A percentile compares a stretch with the other conserved stretches of the same genome.
Conservation (phyloP, 73 alveolate species). For the Effrenium voratum region DNA sequence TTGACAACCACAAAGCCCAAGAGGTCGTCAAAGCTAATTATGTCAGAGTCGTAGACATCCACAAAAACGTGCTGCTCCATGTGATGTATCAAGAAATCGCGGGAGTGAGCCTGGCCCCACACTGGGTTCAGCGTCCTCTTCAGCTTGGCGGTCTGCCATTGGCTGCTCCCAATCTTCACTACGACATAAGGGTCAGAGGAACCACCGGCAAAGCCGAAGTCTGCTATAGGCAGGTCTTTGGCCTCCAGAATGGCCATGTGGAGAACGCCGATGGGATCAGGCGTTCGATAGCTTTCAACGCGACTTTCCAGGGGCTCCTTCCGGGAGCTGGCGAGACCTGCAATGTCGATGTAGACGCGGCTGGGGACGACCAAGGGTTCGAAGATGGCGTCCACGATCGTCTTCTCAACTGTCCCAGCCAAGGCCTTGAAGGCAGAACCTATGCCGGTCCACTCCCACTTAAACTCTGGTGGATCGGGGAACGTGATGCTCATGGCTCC, state of each 20-base stretch:
- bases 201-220: conserved; percentile 33
- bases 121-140: conserved; percentile 8
- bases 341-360: conserved; percentile 74
- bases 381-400: conserved; percentile 72
- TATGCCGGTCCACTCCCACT: conserved; percentile 57
- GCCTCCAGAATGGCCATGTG: conserved; percentile 8
- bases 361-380: conserved; percentile 56
- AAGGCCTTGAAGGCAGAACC: background rate
- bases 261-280: conserved; percentile 68
- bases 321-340: background rate
- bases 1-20: conserved; percentile 24
- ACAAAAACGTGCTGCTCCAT: conserved; percentile 71
- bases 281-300: conserved; percentile 60
- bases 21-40: conserved; percentile 27
- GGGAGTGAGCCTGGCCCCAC: conserved; percentile 70
- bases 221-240: conserved; percentile 29
- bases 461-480: conserved; percentile 55
- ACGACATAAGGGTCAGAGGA: conserved; percentile 79
- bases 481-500: conserved; percentile 75
- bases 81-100: conserved; percentile 56
- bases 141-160: background rate
- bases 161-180: conserved; percentile 36
- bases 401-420: conserved; percentile 12
- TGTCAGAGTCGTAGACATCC: conserved; percentile 64
- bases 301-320: conserved; percentile 21